Evolutionary conservation across 2,329 filamentous ascomycete species (phyloP), one percentile per base, ranked within the genome.

Genomic region (Exophiala alcalophila): DNA sequence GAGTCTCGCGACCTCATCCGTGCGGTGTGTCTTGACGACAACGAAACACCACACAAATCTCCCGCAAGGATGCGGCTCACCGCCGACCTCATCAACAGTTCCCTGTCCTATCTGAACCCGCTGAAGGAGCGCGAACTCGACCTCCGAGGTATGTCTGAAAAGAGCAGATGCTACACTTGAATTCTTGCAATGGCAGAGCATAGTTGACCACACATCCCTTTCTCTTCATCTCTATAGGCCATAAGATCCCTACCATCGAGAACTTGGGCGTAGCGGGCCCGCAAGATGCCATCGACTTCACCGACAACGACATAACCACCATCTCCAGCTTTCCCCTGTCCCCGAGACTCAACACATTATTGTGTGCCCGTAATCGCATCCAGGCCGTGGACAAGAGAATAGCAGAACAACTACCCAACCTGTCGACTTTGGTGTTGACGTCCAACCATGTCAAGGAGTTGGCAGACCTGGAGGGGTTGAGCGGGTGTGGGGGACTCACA

Each of bases 51-150:
- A 11, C 30, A 25, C 23, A 4, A 8, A 16, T 16, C 12, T 19
- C 16, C 33, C 14, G 15, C 31, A 39, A 53, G 53, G 33, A 97
- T 98, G 92, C 84, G 91, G 77, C 82, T 98, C 72, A 96, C 91
- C 53, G 83, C 87, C 58, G 92, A 97, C 68, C 82, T 97, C 62
- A 94, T 98, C 72, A 81, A 88, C 69, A 83, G 81, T 68, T 95
- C 92, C 64, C 84, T 95, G 58, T 96, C 91, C 67, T 98, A 96
- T 77, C 85, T 97, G 71, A 98, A 97, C 72, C 90, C 91, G 66
- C 80, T 98, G 68, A 94, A 92, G 73, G 92, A 98, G 78, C 88
- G 92, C 69, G 92, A 98, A 80, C 81, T 98, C 67, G 90, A 97
- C 76, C 87, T 98, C 61, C 83, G 92, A 95, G 92, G 92, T 97